Percentiles rank a stretch among this genome's conserved stretches.
Conservation (phyloP, 1,139 yeast genomes). For the Pichia cactophila region DNA sequence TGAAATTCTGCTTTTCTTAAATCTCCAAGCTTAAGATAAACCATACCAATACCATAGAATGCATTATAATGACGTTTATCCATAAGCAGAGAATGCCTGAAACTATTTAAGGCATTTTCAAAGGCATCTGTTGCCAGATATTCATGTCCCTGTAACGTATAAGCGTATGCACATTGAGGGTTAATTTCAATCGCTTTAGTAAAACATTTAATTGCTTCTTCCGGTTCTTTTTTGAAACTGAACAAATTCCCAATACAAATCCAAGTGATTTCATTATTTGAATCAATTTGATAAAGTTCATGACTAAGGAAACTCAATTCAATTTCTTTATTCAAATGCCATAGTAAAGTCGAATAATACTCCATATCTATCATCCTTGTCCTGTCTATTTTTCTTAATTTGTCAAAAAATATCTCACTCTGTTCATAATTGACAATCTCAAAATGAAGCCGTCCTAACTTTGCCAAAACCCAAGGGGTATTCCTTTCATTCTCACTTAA, state of each 20-base stretch:
- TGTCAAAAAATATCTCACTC: conserved; percentile 56
- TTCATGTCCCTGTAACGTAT: conserved; percentile 93
- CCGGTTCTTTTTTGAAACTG: conserved; percentile 77
- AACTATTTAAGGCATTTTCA: conserved; percentile 81
- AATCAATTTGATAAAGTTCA: conserved; percentile 61
- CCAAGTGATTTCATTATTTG: conserved; percentile 75
- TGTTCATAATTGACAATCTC: conserved; percentile 83
- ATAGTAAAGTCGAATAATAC: conserved; percentile 75
- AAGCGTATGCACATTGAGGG: conserved; percentile 76
- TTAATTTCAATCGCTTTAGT: conserved; percentile 60
- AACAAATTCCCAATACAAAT: conserved; percentile 85
- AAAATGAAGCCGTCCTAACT: conserved; percentile 73
- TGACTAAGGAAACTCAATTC: conserved; percentile 76
- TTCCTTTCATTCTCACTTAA: conserved; percentile 57
- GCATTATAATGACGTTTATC: conserved; percentile 91
- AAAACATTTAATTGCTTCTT: conserved; percentile 85
- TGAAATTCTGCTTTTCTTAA: conserved; percentile 78
- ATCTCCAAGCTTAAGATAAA: conserved; percentile 79
- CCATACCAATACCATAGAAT: conserved; percentile 94
- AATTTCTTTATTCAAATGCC: conserved; percentile 88
- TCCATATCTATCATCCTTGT: conserved; percentile 90
- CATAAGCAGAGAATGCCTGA: conserved; percentile 66
- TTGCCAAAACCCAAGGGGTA: conserved; percentile 83
- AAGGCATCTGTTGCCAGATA: conserved; percentile 81
- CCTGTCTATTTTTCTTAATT: conserved; percentile 61